Evolutionary conservation across 2,329 filamentous ascomycete genomes (phyloP), one percentile per base, ranked within the genome.

Genomic region (Monosporascus sp.): DNA sequence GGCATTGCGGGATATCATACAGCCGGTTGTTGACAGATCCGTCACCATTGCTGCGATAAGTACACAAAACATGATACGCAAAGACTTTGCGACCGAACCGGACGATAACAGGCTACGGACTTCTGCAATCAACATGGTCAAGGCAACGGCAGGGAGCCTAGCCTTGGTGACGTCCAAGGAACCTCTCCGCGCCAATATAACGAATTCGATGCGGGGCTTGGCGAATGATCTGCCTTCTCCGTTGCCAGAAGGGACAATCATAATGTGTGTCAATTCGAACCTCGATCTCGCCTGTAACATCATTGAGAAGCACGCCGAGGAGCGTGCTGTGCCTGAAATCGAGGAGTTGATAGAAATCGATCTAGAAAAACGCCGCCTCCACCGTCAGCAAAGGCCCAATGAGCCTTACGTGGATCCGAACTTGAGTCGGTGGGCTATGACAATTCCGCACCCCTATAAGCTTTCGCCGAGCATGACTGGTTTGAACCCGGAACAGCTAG

Each of bases 201-300:
- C 89, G 51, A 99, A 97, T 72, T 96, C 97, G 67, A 91, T 99
- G 69, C 88, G 94, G 50, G 79, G 78, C 48, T 70, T 85, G n/a
- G 79, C 83, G 3, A 75, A 72, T 48, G 83, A 86, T 38, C 80
- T 96, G 38, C 85, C 90, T 51, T 88, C 90, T 50, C 89, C 89
- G 17, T 80, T 99, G 56, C 90, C 94, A 0, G 94, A 99, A 72
- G 94, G 94, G 6, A 89, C 94, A 35, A 94, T 99, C 56, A 83
- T 97, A 52, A 97, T 99, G 90, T 97, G 95, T 70, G 93, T 99
- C 56, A 99, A 97, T 69, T 93, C 95, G 59, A 99, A 99, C 68
- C 80, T 99, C 31, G 94, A 99, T 62, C 81, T 91, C 41, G 93
- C 95, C 47, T 97, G 94, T 66, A 88, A 83, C 62, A 89, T 97